Evolutionary conservation across 2,329 filamentous ascomycete species (phyloP).

Genomic region (Grosmannia clavigera): DNA sequence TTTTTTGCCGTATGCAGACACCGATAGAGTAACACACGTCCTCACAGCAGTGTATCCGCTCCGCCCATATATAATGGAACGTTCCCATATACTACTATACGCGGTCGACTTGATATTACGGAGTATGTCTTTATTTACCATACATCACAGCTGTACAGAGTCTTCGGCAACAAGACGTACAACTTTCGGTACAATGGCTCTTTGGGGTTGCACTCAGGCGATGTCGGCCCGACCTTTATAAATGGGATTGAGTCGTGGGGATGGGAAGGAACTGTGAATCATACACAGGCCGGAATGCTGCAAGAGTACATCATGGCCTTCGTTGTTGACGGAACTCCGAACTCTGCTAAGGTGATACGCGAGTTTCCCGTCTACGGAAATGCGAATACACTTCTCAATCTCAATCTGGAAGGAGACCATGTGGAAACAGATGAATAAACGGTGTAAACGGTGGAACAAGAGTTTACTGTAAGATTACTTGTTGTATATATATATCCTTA

Average conservation of each 20-base stretch:
- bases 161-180: slow-evolving; percentile 2
- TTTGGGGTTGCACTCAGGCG: background rate
- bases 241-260: slow-evolving; percentile 1
- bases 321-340: background rate
- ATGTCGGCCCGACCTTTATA: slow-evolving; percentile 1
- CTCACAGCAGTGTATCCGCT: background rate
- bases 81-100: background rate
- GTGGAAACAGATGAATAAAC: background rate
- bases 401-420: background rate
- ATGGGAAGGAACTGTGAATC: background rate
- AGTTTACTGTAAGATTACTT: background rate
- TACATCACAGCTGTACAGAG: background rate
- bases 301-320: background rate
- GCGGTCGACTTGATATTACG: background rate
- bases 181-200: background rate
- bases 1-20: background rate
- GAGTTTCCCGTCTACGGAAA: background rate
- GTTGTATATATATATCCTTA: no score
- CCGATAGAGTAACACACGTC: background rate
- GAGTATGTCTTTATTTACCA: slow-evolving; percentile 1
- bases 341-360: background rate
- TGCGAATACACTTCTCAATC: background rate
- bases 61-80: background rate
- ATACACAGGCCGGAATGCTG: slow-evolving; percentile 1
- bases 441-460: background rate